Conservation (phyloP, 2,329 filamentous ascomycete genomes). For the Neophaeococcomyces mojaviensis region DNA sequence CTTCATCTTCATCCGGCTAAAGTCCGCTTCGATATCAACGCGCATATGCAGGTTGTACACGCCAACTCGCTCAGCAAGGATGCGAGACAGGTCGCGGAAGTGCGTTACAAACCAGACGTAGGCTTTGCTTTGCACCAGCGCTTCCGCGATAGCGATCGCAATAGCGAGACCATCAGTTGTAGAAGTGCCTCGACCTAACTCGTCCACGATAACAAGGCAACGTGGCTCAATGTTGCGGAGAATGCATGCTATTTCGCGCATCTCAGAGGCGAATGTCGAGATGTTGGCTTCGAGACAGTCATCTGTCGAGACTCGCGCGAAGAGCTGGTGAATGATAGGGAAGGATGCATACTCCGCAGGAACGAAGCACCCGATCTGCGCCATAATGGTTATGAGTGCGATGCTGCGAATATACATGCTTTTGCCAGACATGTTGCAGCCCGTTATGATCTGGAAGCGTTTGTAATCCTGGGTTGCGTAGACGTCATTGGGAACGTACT, state of each 20-base stretch:
- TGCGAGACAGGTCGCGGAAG: conserved; percentile 72
- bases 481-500: conserved; percentile 82
- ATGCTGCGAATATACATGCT: conserved; percentile 87
- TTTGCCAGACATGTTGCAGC: conserved; percentile 97
- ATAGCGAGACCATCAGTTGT: conserved; percentile 83
- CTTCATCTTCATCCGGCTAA: conserved; percentile 63
- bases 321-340: conserved; percentile 71
- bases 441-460: conserved; percentile 87
- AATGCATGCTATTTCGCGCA: conserved; percentile 94
- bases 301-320: conserved; percentile 78
- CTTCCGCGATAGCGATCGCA: conserved; percentile 82
- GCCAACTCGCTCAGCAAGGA: conserved; percentile 65
- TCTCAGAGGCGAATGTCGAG: conserved; percentile 88
- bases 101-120: conserved; percentile 92
- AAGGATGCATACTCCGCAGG: conserved; percentile 79
- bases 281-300: conserved; percentile 85
- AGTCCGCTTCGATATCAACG: conserved; percentile 53
- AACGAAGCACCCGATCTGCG: conserved; percentile 84
- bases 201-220: conserved; percentile 80
- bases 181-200: conserved; percentile 84
- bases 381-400: conserved; percentile 83
- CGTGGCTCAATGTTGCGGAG: conserved; percentile 69
- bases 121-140: conserved; percentile 68
- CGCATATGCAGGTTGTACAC: conserved; percentile 77
- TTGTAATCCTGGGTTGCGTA: conserved; percentile 66